phyloP scores from a whole-genome alignment of 1,284 basidiomycete genomes.

The Laetiporus sulphureus region DNA sequence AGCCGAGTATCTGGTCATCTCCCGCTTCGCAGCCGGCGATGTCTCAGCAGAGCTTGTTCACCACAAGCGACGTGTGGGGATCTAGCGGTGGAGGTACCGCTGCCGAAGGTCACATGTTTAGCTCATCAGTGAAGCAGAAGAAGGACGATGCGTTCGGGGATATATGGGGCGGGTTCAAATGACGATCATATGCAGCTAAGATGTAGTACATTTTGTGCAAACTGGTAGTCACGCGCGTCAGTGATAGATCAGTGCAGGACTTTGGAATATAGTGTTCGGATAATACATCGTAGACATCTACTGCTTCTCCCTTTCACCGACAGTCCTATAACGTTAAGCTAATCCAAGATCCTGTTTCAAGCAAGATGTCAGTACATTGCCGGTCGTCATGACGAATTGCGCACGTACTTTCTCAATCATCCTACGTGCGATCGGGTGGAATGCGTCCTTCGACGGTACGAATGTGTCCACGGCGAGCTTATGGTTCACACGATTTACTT shows the following conservation, averaged over 20 bases:
- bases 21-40: slow-evolving; percentile 18
- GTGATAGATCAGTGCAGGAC: too few relatives aligned
- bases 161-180: slow-evolving; percentile 73
- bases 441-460: slow-evolving; percentile 42
- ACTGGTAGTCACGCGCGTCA: too few relatives aligned
- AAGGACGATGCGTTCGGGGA: slow-evolving; percentile 78
- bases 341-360: too few relatives aligned
- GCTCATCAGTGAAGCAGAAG: slow-evolving; percentile 37
- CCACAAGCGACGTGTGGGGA: slow-evolving; percentile 56
- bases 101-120: slow-evolving; percentile 28
- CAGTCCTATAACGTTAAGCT: too few relatives aligned
- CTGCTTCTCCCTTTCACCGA: too few relatives aligned
- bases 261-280: too few relatives aligned
- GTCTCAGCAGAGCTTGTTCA: slow-evolving; percentile 28
- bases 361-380: too few relatives aligned
- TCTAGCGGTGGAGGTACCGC: slow-evolving; percentile 19
- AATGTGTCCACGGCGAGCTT: slow-evolving; percentile 60
- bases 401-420: slow-evolving; percentile 62
- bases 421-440: slow-evolving; percentile 73
- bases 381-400: too few relatives aligned
- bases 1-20: slow-evolving; percentile 37
- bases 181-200: too few relatives aligned
- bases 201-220: too few relatives aligned
- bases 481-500: slow-evolving; percentile 49
- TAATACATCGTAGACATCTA: too few relatives aligned